Base-by-base conservation (phyloP, 2,329 filamentous ascomycete species). In the Hypoxylon sp. region DNA sequence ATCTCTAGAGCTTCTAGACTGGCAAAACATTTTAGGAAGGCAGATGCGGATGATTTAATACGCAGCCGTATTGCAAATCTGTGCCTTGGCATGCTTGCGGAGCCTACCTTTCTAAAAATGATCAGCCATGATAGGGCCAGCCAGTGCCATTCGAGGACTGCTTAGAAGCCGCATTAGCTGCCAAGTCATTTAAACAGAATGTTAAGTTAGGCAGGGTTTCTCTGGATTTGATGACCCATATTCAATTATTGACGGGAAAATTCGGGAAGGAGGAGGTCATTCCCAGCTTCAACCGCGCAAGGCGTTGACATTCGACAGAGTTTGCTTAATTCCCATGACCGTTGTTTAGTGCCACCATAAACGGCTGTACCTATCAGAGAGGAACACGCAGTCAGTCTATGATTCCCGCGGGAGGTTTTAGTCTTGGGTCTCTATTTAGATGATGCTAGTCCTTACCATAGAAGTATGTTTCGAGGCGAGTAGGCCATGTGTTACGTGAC, bases 351-450 rank as follows among this genome's bases (percentile, higher is more conserved):
- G 64, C 48, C 58, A 64, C 55, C 40, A 42, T 57, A 54, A 50
- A 49, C 13, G 13, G n/a, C 37, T 37, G 65, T 72, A 14, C 72
- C 72, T 73, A 73, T 73, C 70, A 73, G 64, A 68, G 55, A 61
- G 20, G 62, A 62, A 70, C 72, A 73, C 70, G 70, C 54, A 60
- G 37, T 60, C 35, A 50, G 7, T 46, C 49, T 59, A 25, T 27
- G 22, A 51, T 59, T 59, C n/a, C 48, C 53, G 48, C 54, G 48
- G 31, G 33, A 66, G 30, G 30, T 31, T 62, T 61, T 69, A 64
- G 69, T 35, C 56, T 64, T 37, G 56, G 56, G 30, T 55, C 27
- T 54, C 54, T 55, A 35, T 56, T n/a, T 17, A 56, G 33, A 59
- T 42, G 42, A 60, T 48, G 53, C 42, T 44, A 57, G 48, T 42